These are phyloP conservation scores for Kwoniella botswanensis DNA, from an alignment of 768 basidiomycete species.

Conservation along the genomic window DNA sequence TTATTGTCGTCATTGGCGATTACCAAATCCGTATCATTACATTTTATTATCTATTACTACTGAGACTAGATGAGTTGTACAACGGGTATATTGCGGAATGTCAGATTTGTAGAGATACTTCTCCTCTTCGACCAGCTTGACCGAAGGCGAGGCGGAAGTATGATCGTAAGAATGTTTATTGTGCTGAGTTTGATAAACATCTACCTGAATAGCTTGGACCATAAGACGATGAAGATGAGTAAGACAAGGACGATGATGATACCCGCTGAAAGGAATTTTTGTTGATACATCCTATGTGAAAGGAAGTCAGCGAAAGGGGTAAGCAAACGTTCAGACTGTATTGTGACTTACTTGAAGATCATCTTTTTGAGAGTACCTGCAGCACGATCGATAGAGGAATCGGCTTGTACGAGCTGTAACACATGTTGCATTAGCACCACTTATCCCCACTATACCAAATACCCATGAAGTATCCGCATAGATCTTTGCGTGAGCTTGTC, in stretches of 20 bases:
- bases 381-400: conserved; percentile 86
- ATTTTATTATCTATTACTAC: not conserved
- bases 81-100: conserved; percentile 3
- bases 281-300: conserved; percentile 89
- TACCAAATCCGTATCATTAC: conserved; percentile 10
- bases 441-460: not conserved
- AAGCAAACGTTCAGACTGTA: conserved; percentile 15
- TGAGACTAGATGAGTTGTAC: not conserved
- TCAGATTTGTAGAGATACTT: not conserved
- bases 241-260: conserved; percentile 85
- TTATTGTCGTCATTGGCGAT: not conserved
- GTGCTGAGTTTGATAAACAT: not conserved
- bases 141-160: not conserved
- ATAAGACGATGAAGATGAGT: conserved; percentile 65
- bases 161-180: not conserved
- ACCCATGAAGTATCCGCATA: not conserved
- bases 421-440: too few relatives aligned
- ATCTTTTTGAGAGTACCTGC: conserved; percentile 91
- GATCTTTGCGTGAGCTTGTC: not conserved
- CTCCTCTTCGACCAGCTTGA: not conserved
- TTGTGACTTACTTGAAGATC: conserved; percentile 77
- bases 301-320: conserved; percentile 18
- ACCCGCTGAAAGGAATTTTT: conserved; percentile 81
- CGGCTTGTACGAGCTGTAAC: conserved; percentile 77
- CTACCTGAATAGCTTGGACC: conserved; percentile 50